Base-by-base conservation (phyloP, 1,284 basidiomycete genomes). In the Entoloma clypeatum region DNA sequence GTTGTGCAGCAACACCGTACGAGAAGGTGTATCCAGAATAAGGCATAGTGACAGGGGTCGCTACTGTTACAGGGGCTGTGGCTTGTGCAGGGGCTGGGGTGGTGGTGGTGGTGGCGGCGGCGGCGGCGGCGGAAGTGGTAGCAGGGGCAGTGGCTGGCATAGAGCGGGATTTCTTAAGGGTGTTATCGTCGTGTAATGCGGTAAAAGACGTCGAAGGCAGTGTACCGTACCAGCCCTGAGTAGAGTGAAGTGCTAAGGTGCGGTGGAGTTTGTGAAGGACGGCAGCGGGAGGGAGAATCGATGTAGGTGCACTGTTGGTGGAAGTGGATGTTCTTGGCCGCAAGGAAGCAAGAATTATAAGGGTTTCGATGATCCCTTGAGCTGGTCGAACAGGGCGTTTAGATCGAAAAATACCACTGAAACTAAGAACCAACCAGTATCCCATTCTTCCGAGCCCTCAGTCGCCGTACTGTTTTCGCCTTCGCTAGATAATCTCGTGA, bases 361-460 rank as follows among this genome's bases (percentile, higher is more conserved):
- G 65, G 11, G 86, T 85, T 41, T 84, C 71, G 41, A 80, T 54
- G 39, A 89, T 86, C 32, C 75, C 69, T 58, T 83, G 77, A n/a
- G 86, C 86, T 88, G 54, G 32, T 33, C 21, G 39, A 28, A 28
- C 3, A 19, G 23, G 18, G 18, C 36, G 41, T 13, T 26, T n/a
- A 29, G 44, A 37, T 51, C 43, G 49, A 24, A 41, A 42, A 44
- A 47, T 34, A 31, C 33, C 46, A 38, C 36, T 38, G 35, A 38
- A 31, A 48, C 18, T 31, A 48, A 36, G 26, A 29, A 51, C 40
- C 32, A 44, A 87, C 86, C 86, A 41, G 75, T 75, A 49, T 86
- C 77, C 81, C 81, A 85, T 58, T 90, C 86, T 58, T 87, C 86
- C 10, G 83, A 83, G 17, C 71, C 79, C 54, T 78, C 72, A 53